Percentiles rank a stretch among this genome's conserved stretches.
phyloP scores from a whole-genome alignment of 116 monocot species.

The Zostera marina region DNA sequence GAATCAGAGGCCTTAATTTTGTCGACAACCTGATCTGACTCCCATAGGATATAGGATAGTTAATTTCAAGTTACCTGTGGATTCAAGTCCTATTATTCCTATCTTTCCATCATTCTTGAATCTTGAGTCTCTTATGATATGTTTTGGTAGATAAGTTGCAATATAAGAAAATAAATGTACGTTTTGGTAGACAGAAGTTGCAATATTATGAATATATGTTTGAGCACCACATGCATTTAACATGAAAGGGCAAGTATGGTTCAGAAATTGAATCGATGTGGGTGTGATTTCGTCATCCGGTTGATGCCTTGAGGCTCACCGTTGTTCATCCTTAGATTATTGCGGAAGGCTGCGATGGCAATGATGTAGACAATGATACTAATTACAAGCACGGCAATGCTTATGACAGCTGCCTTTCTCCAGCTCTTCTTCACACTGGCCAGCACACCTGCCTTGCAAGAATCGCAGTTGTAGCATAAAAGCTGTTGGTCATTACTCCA shows the following conservation, averaged over 20 bases:
- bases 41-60: too few species aligned
- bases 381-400: slow-evolving; percentile 12
- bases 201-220: too few species aligned
- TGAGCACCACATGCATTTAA: too few species aligned
- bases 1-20: too few species aligned
- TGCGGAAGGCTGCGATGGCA: slow-evolving; percentile 17
- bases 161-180: too few species aligned
- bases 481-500: slow-evolving; percentile 1
- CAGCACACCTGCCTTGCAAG: slow-evolving; percentile 36
- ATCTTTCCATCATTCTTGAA: too few species aligned
- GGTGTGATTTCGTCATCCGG: neutral
- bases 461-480: slow-evolving; percentile 6
- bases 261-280: slow-evolving; percentile 1
- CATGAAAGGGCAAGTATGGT: neutral
- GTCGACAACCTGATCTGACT: too few species aligned
- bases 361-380: slow-evolving; percentile 22
- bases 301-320: slow-evolving; percentile 1
- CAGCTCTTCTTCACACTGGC: slow-evolving; percentile 16
- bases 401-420: slow-evolving; percentile 19
- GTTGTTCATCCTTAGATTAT: slow-evolving; percentile 7
- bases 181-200: too few species aligned
- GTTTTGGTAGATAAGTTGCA: too few species aligned
- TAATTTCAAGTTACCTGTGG: too few species aligned
- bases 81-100: too few species aligned
- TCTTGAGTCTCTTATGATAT: too few species aligned